Evolutionary conservation across 2,329 filamentous ascomycete genomes (phyloP), one percentile per base, ranked within the genome.

Genomic region (Sporothrix variecibatus): DNA sequence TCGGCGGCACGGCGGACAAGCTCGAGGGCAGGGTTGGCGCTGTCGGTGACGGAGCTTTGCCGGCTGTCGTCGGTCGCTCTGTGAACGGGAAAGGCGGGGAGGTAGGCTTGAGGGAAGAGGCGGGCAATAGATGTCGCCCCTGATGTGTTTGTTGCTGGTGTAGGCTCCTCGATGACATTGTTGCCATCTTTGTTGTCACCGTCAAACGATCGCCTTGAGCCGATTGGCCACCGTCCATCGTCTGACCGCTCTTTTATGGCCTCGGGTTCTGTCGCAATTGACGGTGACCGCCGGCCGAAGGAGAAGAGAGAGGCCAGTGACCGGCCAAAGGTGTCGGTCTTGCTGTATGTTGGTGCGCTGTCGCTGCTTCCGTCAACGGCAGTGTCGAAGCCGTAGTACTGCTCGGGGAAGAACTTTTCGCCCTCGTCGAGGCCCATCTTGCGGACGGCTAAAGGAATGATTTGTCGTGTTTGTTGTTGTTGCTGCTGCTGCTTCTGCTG

Each of bases 331-430:
- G 53, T 53, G 69, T 74, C 73, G 2, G 40, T 64, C 11, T 26
- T 67, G 38, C 60, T 40, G 38, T 64, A 12, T 58, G 26, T 4
- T 38, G 23, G 12, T 2, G 40, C 2, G 7, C 31, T 56, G n/a
- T n/a, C 23, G 58, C 43, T 40, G 17, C 12, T 38, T 2, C 38
- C 62, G 0, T 62, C 34, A 17, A 28, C 70, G 49, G 9, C 28
- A 71, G 68, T 60, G 67, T 76, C 75, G 38, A 76, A 79, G 77
- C 89, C 89, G 76, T 84, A 86, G 77, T 86, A 91, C 80, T 94
- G 92, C 62, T 93, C 87, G 73, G 91, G 84, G 77, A 91, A 89
- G 80, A 95, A 91, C 86, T 94, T 96, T 80, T 93, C 91, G 75
- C 88, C 88, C 69, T 89, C 87, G 79, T 94, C 90, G 5, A 86